phyloP scores from a whole-genome alignment of 2,329 filamentous ascomycete genomes.

The Aureobasidium leucospermi region DNA sequence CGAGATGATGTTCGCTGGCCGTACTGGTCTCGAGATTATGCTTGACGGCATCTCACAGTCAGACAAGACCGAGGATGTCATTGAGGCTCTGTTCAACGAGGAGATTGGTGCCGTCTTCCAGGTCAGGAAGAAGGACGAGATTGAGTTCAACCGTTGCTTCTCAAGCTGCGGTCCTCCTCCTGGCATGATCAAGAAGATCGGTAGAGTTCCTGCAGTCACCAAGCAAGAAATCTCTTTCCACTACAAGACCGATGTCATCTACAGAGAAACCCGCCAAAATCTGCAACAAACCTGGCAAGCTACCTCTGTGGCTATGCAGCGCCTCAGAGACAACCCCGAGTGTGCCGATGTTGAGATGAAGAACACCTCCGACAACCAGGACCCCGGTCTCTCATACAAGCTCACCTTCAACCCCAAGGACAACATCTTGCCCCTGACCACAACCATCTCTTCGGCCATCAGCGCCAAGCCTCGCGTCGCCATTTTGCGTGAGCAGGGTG shows the following conservation, averaged over 20 bases:
- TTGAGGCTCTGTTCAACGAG: constrained; percentile 87
- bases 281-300: constrained; percentile 84
- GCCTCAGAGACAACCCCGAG: constrained; percentile 75
- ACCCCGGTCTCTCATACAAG: constrained; percentile 80
- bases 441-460: constrained; percentile 55
- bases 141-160: constrained; percentile 80
- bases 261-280: constrained; percentile 60
- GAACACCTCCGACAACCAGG: constrained; percentile 63
- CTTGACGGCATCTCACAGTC: constrained; percentile 66
- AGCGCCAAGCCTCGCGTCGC: constrained; percentile 68
- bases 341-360: constrained; percentile 80
- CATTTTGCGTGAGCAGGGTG: constrained; percentile 89
- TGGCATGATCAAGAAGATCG: constrained; percentile 77
- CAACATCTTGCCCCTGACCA: constrained; percentile 61
- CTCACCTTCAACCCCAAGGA: constrained; percentile 75
- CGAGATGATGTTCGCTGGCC: constrained; percentile 98
- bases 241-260: constrained; percentile 60
- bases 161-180: constrained; percentile 79
- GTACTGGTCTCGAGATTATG: constrained; percentile 79
- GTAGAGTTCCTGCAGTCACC: constrained; percentile 58
- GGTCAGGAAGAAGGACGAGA: constrained; percentile 75
- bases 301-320: constrained; percentile 88
- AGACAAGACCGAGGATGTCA: constrained; percentile 48
- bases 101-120: constrained; percentile 96
- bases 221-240: constrained; percentile 74